Evolutionary conservation across 352 stramenopile genomes (phyloP).

Genomic region (Globisporangium recalcitrans): DNA sequence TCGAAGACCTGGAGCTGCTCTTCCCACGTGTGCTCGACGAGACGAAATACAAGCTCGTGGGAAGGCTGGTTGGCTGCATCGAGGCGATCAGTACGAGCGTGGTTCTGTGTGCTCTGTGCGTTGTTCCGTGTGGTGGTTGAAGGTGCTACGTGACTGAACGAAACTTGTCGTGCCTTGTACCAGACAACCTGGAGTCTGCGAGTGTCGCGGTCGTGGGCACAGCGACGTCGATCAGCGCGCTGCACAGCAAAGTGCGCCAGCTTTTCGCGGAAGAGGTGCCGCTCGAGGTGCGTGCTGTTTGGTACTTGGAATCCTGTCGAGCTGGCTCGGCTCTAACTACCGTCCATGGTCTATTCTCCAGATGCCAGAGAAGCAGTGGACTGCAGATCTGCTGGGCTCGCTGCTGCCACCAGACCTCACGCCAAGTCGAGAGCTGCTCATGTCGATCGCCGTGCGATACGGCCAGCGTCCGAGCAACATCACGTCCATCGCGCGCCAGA

Average conservation of each 20-base stretch:
- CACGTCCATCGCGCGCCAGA: conserved; percentile 43
- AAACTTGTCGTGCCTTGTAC: not conserved
- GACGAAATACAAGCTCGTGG: conserved; percentile 66
- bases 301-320: not conserved
- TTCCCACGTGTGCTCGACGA: conserved; percentile 70
- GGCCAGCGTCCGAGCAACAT: conserved; percentile 78
- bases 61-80: conserved; percentile 49
- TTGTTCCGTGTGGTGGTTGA: not conserved
- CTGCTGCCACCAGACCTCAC: conserved; percentile 26
- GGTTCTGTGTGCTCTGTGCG: not conserved
- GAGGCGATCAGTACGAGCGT: conserved; percentile 46
- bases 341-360: conserved; percentile 7
- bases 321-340: not conserved
- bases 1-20: conserved; percentile 74
- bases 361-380: conserved; percentile 61
- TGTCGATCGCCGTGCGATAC: conserved; percentile 62
- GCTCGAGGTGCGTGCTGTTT: conserved; percentile 45
- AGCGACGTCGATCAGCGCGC: conserved; percentile 38
- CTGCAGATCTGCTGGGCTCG: conserved; percentile 33
- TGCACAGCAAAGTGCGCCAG: conserved; percentile 65
- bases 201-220: conserved; percentile 62
- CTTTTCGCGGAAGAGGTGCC: conserved; percentile 74
- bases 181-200: conserved; percentile 25
- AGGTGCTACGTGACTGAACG: not conserved
- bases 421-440: conserved; percentile 19